Base-by-base conservation (phyloP, 73 alveolate species). In the Durusdinium trenchii region DNA sequence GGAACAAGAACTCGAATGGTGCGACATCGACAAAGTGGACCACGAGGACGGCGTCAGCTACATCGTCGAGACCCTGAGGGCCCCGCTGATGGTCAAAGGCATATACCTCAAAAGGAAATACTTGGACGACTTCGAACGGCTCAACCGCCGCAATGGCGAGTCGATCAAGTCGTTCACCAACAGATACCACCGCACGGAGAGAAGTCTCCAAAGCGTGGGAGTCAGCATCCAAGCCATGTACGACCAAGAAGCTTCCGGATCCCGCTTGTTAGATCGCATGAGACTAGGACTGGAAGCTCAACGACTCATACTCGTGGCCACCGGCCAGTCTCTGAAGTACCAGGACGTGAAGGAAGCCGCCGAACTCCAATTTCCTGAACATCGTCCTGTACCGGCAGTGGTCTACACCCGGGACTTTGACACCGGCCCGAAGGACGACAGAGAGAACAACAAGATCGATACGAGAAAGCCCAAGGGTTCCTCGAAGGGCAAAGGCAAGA, bases 1-100 rank as follows among this genome's bases (percentile, higher is more conserved):
- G 38, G 94, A 84, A 36, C 79, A 52, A 52, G 94, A 84, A 20
- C 38, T 84, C 10, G 94, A 84, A 57, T 84, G 48, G 75, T 36
- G 18, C 6, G 87, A 76, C 40, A 45, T 76, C 20, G 87, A 38
- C 43, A 7, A 78, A 43, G 45, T 78, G 30, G 42, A 78, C 40
- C 36, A 26, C 42, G 42, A 46, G 0, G 40, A 45, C 3, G 87
- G 87, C 62, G 45, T 78, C 6, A 48, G 42, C 62, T 18, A 18
- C 61, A 78, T 78, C 43, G 40, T 78, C 54, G 87, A 43, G 2
- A 5, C 62, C 0, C 40, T 78, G 87, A 45, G 45, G 62, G n/a
- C 26, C 2, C 62, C 87, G 1, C 87, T 78, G 45, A 14, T 18
- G 87, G 26, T 38, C 7, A 78, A 45, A 43, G 40, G 23, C 38